Conservation (phyloP, 2,329 filamentous ascomycete species). For the Aspergillus pseudotamarii region DNA sequence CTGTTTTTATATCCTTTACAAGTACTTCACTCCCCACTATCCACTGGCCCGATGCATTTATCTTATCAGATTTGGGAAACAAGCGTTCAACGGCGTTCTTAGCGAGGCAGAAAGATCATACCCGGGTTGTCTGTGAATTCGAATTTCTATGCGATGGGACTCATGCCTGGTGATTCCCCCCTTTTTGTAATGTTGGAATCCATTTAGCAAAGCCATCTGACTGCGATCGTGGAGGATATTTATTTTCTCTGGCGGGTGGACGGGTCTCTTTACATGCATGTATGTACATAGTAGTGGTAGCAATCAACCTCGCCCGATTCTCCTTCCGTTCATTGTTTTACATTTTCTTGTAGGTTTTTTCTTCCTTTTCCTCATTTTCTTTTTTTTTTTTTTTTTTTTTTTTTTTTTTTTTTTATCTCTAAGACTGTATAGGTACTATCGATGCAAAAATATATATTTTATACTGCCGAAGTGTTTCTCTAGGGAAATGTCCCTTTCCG, state of each 20-base stretch:
- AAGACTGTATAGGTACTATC: too few relatives aligned
- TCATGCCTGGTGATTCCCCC: not conserved
- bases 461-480: too few relatives aligned
- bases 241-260: not conserved
- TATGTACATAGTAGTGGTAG: slow-evolving; percentile 13
- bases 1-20: slow-evolving; percentile 2
- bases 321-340: not conserved
- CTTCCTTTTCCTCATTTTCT: too few relatives aligned
- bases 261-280: not conserved
- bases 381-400: too few relatives aligned
- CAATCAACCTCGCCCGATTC: slow-evolving; percentile 11
- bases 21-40: not conserved
- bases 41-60: slow-evolving; percentile 2
- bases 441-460: too few relatives aligned
- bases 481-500: too few relatives aligned
- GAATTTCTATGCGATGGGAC: slow-evolving; percentile 1
- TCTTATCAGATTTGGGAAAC: slow-evolving; percentile 4
- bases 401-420: too few relatives aligned
- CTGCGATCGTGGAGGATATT: not conserved
- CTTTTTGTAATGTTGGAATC: slow-evolving; percentile 7
- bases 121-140: slow-evolving; percentile 18
- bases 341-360: too few relatives aligned
- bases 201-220: not conserved
- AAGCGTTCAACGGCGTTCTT: slow-evolving; percentile 2
- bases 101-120: slow-evolving; percentile 21